Conservation (phyloP, 2,329 filamentous ascomycete genomes). For the Daldinia sp. region DNA sequence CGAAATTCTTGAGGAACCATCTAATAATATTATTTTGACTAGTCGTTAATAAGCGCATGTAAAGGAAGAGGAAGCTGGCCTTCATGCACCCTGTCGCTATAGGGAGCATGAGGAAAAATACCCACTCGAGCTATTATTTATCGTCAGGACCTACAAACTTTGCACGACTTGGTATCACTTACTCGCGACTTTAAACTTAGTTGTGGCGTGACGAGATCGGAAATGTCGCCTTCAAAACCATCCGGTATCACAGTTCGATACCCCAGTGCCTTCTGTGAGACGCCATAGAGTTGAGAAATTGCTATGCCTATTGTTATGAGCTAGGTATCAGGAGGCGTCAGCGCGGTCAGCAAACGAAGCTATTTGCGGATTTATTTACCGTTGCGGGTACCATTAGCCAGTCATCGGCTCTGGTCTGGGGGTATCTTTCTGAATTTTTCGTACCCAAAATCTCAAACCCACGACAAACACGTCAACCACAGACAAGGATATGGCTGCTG, state of each 20-base stretch:
- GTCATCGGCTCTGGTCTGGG: constrained; percentile 33
- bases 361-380: constrained; percentile 7
- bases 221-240: constrained; percentile 7
- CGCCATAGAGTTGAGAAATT: constrained; percentile 24
- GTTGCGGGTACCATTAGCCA: constrained; percentile 40
- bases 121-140: constrained; percentile 34
- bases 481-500: constrained; percentile 23
- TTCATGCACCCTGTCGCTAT: constrained; percentile 37
- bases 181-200: constrained; percentile 27
- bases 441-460: constrained; percentile 31
- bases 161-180: neutral
- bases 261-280: constrained; percentile 23
- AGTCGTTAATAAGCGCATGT: constrained; percentile 35
- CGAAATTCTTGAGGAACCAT: constrained; percentile 14
- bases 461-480: constrained; percentile 34
- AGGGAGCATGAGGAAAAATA: constrained; percentile 33
- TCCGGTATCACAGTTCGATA: constrained; percentile 24
- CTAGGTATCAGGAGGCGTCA: constrained; percentile 2
- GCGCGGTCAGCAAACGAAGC: neutral
- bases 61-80: constrained; percentile 39
- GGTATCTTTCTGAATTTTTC: constrained; percentile 26
- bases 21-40: constrained; percentile 11
- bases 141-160: neutral
- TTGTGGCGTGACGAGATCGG: constrained; percentile 23
- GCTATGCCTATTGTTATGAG: constrained; percentile 28